Conservation (phyloP, 306 rosid species). For the Glycine soja region DNA sequence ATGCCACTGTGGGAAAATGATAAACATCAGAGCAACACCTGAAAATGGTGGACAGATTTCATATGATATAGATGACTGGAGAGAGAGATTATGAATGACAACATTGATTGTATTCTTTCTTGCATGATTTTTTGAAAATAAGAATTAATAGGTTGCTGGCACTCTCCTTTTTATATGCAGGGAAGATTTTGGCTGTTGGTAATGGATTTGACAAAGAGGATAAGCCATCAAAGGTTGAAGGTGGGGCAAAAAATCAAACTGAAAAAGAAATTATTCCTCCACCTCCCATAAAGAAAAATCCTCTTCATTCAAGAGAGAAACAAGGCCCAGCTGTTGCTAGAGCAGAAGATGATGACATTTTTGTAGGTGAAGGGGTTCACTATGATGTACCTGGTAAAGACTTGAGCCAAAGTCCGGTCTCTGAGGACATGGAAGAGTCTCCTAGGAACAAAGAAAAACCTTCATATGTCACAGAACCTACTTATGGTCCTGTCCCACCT, state of each 20-base stretch:
- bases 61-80: constrained; percentile 18
- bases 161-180: constrained; percentile 50
- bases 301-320: constrained; percentile 63
- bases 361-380: constrained; percentile 87
- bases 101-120: neutral
- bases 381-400: constrained; percentile 85
- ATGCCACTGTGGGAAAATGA: neutral
- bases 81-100: constrained; percentile 37
- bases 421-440: constrained; percentile 99
- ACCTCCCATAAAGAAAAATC: constrained; percentile 69
- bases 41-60: neutral
- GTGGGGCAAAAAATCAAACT: constrained; percentile 57
- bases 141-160: constrained; percentile 27
- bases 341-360: constrained; percentile 86
- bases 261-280: constrained; percentile 76
- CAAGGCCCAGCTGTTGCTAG: constrained; percentile 86
- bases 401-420: constrained; percentile 82
- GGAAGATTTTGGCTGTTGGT: constrained; percentile 62
- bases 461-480: constrained; percentile 78
- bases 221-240: constrained; percentile 63
- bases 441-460: constrained; percentile 83
- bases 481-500: constrained; percentile 90
- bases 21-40: neutral
- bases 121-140: neutral
- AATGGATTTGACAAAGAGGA: constrained; percentile 76